Evolutionary conservation across 2,329 filamentous ascomycete species (phyloP).

Genomic region (Sporothrix globosa): DNA sequence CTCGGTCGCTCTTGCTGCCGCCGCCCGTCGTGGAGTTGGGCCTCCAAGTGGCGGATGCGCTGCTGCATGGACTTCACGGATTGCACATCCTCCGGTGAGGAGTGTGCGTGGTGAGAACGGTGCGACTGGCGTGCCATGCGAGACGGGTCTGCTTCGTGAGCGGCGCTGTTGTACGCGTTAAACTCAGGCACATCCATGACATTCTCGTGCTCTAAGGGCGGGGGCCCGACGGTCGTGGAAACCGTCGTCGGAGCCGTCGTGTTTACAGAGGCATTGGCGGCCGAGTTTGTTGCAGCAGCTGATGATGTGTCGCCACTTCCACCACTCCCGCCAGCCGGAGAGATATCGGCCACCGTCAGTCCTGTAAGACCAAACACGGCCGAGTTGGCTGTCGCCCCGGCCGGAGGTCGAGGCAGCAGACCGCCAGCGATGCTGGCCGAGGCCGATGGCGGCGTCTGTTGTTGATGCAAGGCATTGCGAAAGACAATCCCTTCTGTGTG

Average conservation of each 20-base stretch:
- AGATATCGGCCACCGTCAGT: not conserved
- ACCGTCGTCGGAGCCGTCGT: not conserved
- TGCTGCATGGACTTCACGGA: slow-evolving; percentile 11
- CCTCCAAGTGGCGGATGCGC: slow-evolving; percentile 30
- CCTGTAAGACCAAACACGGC: not conserved
- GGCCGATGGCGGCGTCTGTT: not conserved
- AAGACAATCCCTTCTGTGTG: slow-evolving; percentile 18
- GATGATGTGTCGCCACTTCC: not conserved
- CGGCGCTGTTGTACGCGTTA: not conserved
- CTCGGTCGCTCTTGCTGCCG: not conserved
- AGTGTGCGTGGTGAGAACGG: not conserved
- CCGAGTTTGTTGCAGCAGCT: not conserved
- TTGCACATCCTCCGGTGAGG: not conserved
- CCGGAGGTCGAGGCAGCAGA: not conserved
- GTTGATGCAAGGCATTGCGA: not conserved
- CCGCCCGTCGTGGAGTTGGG: slow-evolving; percentile 13
- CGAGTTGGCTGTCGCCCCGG: not conserved
- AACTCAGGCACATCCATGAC: slow-evolving; percentile 18
- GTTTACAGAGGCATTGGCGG: not conserved
- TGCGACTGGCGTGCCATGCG: not conserved
- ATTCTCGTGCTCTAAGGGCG: not conserved
- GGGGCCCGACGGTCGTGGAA: not conserved
- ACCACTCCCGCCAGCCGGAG: not conserved
- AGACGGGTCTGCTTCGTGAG: not conserved
- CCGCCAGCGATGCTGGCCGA: not conserved